Conservation (phyloP, 805 yeast genomes). For the Saccharomycopsis selenospora region DNA sequence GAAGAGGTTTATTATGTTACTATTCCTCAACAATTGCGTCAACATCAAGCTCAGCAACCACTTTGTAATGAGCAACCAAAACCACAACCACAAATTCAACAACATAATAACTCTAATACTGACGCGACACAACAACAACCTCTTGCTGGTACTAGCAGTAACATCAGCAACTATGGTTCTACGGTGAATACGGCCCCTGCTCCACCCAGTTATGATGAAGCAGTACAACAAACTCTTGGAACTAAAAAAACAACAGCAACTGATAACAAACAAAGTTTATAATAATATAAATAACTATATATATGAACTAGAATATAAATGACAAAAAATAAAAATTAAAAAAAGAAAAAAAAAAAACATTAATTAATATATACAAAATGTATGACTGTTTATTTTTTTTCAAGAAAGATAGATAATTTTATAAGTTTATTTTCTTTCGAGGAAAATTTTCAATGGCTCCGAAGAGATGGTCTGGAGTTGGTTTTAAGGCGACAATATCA, state of each 20-base stretch:
- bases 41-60: slow-evolving; percentile 1
- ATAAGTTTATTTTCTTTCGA: too few relatives aligned
- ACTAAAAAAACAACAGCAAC: not conserved
- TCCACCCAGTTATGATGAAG: slow-evolving; percentile 1
- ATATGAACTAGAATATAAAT: too few relatives aligned
- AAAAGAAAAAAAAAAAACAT: too few relatives aligned
- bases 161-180: not conserved
- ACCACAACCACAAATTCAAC: not conserved
- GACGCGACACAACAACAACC: too few relatives aligned
- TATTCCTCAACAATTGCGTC: slow-evolving; percentile 2
- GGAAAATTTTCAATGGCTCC: slow-evolving; percentile 31
- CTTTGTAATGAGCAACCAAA: not conserved
- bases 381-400: too few relatives aligned
- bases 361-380: too few relatives aligned
- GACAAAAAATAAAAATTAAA: too few relatives aligned
- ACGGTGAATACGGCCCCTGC: not conserved
- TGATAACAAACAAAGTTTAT: not conserved
- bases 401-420: too few relatives aligned
- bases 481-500: slow-evolving; percentile 59
- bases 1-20: slow-evolving; percentile 16
- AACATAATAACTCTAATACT: not conserved
- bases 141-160: not conserved
- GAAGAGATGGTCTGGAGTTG: slow-evolving; percentile 56
- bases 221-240: not conserved
- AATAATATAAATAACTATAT: too few relatives aligned